Evolutionary conservation across 1,284 basidiomycete genomes (phyloP), one percentile per base, ranked within the genome.

Genomic region (Ceratobasidium theobromae): DNA sequence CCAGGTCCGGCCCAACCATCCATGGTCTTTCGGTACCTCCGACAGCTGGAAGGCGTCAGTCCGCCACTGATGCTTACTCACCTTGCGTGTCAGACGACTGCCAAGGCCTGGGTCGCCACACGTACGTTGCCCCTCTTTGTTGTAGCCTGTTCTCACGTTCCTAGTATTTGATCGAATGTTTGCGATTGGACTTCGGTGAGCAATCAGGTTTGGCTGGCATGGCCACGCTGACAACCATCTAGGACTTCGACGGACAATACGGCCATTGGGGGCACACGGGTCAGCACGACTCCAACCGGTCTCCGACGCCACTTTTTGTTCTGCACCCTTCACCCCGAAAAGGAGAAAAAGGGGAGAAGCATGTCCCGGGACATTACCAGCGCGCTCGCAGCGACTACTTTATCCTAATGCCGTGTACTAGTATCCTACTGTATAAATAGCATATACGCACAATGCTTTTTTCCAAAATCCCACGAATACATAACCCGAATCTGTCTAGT

Each of bases 101-200:
- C 93, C 11, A 93, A 92, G 74, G 85, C 88, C 2, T 95, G 94
- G 76, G 85, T 89, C 41, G 88, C 88, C 16, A 90, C 88, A 27
- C 77, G 93, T 94, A 73, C 71, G 88, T 80, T 1, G 9, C 30
- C n/a, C 27, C 30, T 38, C 40, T 21, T 52, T 33, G 25, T 25
- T 21, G 25, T 21, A 12, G 40, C 21, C 53, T 32, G 60, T 51
- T 9, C 40, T 28, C 25, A 35, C 21, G 11, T 48, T 49, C 11
- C 25, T 70, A 94, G 91, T 95, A 30, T 95, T 95, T 73, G 93
- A 95, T 75, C 79, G 93, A 54, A 95, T 95, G 93, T 95, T 95
- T 75, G 89, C 88, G 3, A 79, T 92, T 6, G 89, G 89, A 27
- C 79, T 91, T 16, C 85, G 90, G 25, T 86, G 85, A 23, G 84